Evolutionary conservation across 345 rosid species (phyloP).

Genomic region (Brassica rapa): DNA sequence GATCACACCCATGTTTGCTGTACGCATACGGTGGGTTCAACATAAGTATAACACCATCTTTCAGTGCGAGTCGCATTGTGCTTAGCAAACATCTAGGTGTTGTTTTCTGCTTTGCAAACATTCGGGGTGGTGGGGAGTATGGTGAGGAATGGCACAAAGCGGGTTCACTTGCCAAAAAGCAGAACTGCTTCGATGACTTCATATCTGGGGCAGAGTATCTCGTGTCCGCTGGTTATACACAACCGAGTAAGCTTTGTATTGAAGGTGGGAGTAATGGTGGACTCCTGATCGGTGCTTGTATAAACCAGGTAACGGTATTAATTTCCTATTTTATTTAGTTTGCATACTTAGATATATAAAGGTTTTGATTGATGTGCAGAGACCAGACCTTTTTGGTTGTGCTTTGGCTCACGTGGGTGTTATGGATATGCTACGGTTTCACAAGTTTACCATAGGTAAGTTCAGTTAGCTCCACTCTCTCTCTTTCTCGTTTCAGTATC

Average conservation of each 20-base stretch:
- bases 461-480: neutral
- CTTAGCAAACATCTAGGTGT: constrained; percentile 75
- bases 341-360: neutral
- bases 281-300: constrained; percentile 92
- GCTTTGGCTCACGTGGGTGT: constrained; percentile 99
- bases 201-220: constrained; percentile 77
- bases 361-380: constrained; percentile 45
- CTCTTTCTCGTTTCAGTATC: neutral
- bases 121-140: constrained; percentile 97
- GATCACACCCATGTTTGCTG: constrained; percentile 88
- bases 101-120: constrained; percentile 76
- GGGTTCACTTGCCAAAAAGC: constrained; percentile 77
- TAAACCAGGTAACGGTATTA: constrained; percentile 65
- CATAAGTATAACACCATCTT: constrained; percentile 77
- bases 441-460: constrained; percentile 92
- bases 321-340: constrained; percentile 12
- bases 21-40: constrained; percentile 95
- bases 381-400: constrained; percentile 96
- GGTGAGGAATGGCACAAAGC: constrained; percentile 99
- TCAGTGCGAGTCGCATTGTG: constrained; percentile 62
- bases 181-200: constrained; percentile 93
- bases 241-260: constrained; percentile 68
- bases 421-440: constrained; percentile 97
- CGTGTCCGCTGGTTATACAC: constrained; percentile 81
- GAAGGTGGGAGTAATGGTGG: constrained; percentile 99